Base-by-base conservation (phyloP, 352 stramenopile species). In the Phytopythium montanum region DNA sequence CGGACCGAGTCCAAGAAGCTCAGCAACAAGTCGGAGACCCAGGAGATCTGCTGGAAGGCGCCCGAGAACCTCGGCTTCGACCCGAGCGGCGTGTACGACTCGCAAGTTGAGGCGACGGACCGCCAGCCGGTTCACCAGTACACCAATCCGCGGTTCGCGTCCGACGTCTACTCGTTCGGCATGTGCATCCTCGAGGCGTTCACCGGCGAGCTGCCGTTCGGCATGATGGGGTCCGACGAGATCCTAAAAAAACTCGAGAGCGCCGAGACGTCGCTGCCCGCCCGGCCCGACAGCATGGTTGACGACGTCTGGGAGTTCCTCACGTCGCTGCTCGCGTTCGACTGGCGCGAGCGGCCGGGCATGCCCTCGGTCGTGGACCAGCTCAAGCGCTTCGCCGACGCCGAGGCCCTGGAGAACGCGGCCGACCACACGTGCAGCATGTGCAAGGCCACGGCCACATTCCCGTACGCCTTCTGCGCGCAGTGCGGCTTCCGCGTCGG, bases 121-220 rank as follows among this genome's bases (percentile, higher is more conserved):
- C 44, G 59, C 2, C 41, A 39, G 5, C 8, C 25, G 6, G 54
- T 60, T 18, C 53, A 41, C 1, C 12, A 54, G 7, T 29, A 46
- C 14, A 60, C 51, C 42, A 72, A 72, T 36, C 69, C 69, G 13
- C 52, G 53, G 16, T 71, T 76, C 18, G 64, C 65, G 7, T 79
- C 71, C 0, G 74, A 83, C 25, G 52, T 83, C 8, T 83, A 72
- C 49, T 62, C 69, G 12, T 68, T 83, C 25, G 74, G 71, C 21
- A 76, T 81, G 69, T 80, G 71, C 39, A 73, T 81, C 26, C 59
- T 73, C 21, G 74, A 83, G 39, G 71, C 71, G 0, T 65, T 79
- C 52, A 76, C 55, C 5, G 59, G 62, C 16, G 62, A 76, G 23
- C 49, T 54, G 41, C 74, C 74, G 19, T 83, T 70, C 49, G 63